Base-by-base conservation (phyloP, 768 basidiomycete species). In the Boletus rubroflammeus region DNA sequence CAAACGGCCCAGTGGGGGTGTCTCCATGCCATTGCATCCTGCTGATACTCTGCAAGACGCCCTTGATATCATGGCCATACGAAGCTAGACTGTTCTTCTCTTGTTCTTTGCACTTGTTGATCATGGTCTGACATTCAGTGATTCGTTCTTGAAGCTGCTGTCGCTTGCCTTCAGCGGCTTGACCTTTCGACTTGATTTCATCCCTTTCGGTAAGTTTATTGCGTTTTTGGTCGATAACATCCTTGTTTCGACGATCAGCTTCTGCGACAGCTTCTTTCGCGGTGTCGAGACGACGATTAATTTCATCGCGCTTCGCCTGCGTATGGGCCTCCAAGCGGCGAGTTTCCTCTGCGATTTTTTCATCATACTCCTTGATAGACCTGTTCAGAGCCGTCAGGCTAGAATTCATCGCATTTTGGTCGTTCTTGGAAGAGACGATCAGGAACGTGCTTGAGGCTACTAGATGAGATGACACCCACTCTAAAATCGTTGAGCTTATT, bases 1-100 rank as follows among this genome's bases (percentile, higher is more conserved):
- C 96, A 25, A 98, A 73, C 0, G 96, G 96, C 0, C 91, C 91
- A 32, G 90, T 68, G 0, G 90, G 89, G 19, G 63, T 64, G 43
- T 83, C 77, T 3, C 90, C 90, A 26, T 73, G 56, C 92, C 91
- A 93, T 6, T 52, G 72, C 66, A 71, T 73, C 28, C 61, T 63
- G 41, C 70, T 66, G 50, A 94, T 83, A 38, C 69, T 73, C 10
- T 76, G 75, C 41, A 90, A 62, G 8, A 92, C 77, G 0, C 61
- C 61, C 55, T 82, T 80, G 65, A 90, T 84, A 43, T 83, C 75
- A 31, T 64, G 68, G 3, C 90, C 90, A 58, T 83, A 91, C 2
- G 83, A 77, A 10, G 81, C 75, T 15, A 85, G 76, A 39, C 73
- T 76, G 61, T 88, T 83, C 56, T 78, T 76, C 61, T 83, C 81